Conservation (phyloP, 352 stramenopile genomes). For the Pythium sp. region DNA sequence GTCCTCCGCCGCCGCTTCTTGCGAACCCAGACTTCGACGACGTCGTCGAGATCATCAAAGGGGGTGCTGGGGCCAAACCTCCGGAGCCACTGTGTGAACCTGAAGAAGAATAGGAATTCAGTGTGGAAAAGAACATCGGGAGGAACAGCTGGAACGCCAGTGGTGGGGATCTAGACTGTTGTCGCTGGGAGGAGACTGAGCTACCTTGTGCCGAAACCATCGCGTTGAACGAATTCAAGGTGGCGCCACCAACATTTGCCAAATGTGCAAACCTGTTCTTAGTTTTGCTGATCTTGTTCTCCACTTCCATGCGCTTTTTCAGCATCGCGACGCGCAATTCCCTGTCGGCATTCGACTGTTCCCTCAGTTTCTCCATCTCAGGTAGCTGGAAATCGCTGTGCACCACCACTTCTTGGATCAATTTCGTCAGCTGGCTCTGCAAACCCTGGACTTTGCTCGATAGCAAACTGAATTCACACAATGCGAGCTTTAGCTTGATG, state of each 20-base stretch:
- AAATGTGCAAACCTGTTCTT: constrained; percentile 19
- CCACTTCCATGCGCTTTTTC: constrained; percentile 17
- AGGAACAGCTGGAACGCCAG: constrained; percentile 33
- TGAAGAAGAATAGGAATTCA: constrained; percentile 1
- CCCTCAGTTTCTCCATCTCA: constrained; percentile 34
- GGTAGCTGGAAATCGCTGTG: constrained; percentile 42
- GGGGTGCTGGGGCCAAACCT: constrained; percentile 2
- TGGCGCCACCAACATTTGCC: constrained; percentile 29
- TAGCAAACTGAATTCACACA: constrained; percentile 30
- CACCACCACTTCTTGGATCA: constrained; percentile 39
- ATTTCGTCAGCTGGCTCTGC: constrained; percentile 30
- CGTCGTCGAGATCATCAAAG: not conserved
- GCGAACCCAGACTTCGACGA: not conserved
- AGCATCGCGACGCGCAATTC: constrained; percentile 23
- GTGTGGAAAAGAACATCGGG: constrained; percentile 27
- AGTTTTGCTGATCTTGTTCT: constrained; percentile 13
- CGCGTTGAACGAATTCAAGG: constrained; percentile 48
- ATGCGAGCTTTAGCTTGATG: constrained; percentile 23
- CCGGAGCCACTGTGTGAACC: not conserved
- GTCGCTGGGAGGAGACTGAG: too few relatives aligned
- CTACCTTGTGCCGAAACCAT: not conserved
- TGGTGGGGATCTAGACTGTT: constrained; percentile 13
- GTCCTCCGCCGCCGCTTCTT: not conserved
- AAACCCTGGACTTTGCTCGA: constrained; percentile 18
- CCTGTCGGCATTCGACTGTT: constrained; percentile 23